Base-by-base conservation (phyloP, 495 filamentous ascomycete species). In the Eremomyces bilateralis region DNA sequence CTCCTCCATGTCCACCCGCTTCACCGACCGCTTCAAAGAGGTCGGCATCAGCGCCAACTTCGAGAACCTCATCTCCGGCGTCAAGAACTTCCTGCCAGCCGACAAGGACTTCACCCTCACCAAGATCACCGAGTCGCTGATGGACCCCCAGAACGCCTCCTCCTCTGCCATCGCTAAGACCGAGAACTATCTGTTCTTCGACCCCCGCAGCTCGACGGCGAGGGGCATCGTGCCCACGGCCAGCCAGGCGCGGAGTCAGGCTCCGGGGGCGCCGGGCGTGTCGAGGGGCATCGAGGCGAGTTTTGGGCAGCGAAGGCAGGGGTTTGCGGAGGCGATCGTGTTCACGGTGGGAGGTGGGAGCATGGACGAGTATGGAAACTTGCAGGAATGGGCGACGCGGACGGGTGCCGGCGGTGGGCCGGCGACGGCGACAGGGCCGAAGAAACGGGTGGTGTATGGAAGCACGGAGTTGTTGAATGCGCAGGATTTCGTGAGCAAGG, bases 341-440 rank as follows among this genome's bases (percentile, higher is more conserved):
- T 95, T 99, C 47, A 90, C 82, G 12, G 85, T 99, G 15, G 88
- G 88, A 8, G 88, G 88, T 35, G 88, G 90, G 17, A 92, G 82
- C 46, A 94, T 94, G 83, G 90, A 95, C 45, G 90, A 99, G 52
- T 99, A 99, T 53, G 84, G 84, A 11, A 99, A 99, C 51, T 52
- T 99, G 50, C 81, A 91, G 49, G 88, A 95, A 48, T 99, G 90
- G 90, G 80, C 82, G 4, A 67, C 69, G 50, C 66, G 84, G 35
- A 77, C 76, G 4, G 70, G 63, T 20, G 62, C 58, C 21, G 60
- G 56, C 10, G 52, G 63, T 10, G 15, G 16, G 8, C 10, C 10
- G 15, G 33, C 33, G 16, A 16, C 20, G 16, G 15, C 10, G 11
- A 8, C 20, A 20, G 10, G 17, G 16, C 11, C 33, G 4, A 72